Evolutionary conservation across 306 rosid species (phyloP).

Genomic region (Begonia peltatifolia): DNA sequence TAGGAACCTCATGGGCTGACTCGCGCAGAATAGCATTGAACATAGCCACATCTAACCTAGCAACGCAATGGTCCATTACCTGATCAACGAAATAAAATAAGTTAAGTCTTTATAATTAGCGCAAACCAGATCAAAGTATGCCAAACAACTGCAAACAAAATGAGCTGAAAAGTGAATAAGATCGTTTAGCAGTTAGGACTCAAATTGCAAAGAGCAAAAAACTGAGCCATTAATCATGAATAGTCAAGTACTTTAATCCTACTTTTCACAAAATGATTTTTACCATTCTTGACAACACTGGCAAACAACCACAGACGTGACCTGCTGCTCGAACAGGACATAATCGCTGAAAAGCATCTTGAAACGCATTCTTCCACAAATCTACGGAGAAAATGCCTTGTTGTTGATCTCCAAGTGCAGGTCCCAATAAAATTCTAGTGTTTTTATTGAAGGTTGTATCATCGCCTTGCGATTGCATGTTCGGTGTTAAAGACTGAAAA

Average conservation of each 20-base stretch:
- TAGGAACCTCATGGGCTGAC: constrained; percentile 87
- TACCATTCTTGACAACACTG: constrained; percentile 77
- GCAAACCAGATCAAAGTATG: too few species aligned
- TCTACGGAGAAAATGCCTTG: constrained; percentile 75
- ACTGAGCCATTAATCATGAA: not conserved
- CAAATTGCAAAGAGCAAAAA: not conserved
- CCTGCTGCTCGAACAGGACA: constrained; percentile 97
- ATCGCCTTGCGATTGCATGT: constrained; percentile 61
- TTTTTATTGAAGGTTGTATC: constrained; percentile 25
- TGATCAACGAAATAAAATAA: constrained; percentile 20
- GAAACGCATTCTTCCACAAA: constrained; percentile 81
- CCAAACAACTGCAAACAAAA: too few species aligned
- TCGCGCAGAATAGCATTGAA: constrained; percentile 94
- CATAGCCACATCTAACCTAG: constrained; percentile 91
- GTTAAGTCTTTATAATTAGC: constrained; percentile 3
- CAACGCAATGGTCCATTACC: constrained; percentile 85
- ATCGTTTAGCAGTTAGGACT: too few species aligned
- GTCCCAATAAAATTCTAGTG: constrained; percentile 48
- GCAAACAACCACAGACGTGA: constrained; percentile 96
- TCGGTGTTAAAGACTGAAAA: constrained; percentile 82
- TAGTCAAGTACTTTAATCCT: not conserved
- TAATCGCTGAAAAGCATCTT: constrained; percentile 73
- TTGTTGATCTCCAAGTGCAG: constrained; percentile 80
- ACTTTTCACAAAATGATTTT: constrained; percentile 2
- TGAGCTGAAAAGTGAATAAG: too few species aligned